phyloP scores from a whole-genome alignment of 495 filamentous ascomycete genomes.

The Neurospora hispaniola region DNA sequence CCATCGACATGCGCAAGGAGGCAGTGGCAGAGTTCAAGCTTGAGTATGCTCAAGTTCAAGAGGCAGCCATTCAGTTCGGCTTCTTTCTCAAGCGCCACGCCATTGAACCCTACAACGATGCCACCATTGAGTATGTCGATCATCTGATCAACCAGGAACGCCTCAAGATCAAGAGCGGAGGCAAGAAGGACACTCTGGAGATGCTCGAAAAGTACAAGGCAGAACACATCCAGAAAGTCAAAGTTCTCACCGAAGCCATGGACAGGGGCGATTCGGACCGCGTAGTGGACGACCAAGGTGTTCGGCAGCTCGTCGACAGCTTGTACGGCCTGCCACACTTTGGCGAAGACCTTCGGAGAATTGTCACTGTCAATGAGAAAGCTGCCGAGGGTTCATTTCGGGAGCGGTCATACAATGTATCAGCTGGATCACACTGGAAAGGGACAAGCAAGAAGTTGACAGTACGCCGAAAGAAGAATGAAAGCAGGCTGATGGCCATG shows the following conservation, averaged over 20 bases:
- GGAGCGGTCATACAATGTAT: slow-evolving; percentile 1
- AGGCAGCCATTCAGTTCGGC: slow-evolving; percentile 27
- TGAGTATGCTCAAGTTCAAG: slow-evolving; percentile 23
- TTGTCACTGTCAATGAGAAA: slow-evolving; percentile 2
- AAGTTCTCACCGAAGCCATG: background rate
- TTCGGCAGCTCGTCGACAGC: background rate
- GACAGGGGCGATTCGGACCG: background rate
- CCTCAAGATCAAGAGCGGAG: background rate
- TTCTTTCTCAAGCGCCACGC: slow-evolving; percentile 30
- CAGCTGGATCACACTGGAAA: background rate
- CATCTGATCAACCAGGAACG: slow-evolving; percentile 18
- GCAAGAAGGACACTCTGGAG: slow-evolving; percentile 1
- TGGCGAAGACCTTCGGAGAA: background rate
- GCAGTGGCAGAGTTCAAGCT: slow-evolving; percentile 19
- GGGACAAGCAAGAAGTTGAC: background rate
- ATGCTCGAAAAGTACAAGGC: slow-evolving; percentile 5
- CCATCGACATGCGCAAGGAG: background rate
- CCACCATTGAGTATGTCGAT: slow-evolving; percentile 30
- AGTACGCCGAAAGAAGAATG: too few relatives aligned
- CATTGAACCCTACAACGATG: slow-evolving; percentile 29
- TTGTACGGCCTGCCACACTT: slow-evolving; percentile 1
- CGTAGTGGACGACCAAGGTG: slow-evolving; percentile 1
- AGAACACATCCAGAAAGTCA: slow-evolving; percentile 1
- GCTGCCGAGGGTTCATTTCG: slow-evolving; percentile 1
- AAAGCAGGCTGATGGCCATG: too few relatives aligned